Evolutionary conservation across 1,284 basidiomycete species (phyloP), one percentile per base, ranked within the genome.

Genomic region (Amylostereum areolatum): DNA sequence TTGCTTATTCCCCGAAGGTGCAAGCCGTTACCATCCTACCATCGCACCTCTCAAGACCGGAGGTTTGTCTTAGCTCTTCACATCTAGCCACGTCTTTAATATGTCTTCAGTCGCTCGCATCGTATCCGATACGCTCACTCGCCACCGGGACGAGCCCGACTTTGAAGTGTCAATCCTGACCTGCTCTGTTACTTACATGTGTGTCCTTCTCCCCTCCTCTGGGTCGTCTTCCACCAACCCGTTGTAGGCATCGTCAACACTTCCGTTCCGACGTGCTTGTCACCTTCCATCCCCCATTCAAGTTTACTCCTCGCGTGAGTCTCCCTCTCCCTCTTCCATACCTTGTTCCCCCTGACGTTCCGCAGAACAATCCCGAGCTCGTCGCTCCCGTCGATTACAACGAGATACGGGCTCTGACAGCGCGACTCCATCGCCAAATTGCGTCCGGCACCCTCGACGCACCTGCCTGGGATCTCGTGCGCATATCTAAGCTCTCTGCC

Each of bases 241-340:
- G 9, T 7, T 52, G 55, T 51, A 73, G 74, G 61, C 75, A 79
- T 52, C 72, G 77, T 18, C 82, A 92, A 60, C 84, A 91, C 64
- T 93, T 91, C 60, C 81, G 90, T 29, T 89, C 87, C 5, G 90
- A 92, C 57, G 88, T 93, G 5, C 68, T 93, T 30, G 86, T 93
- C 29, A 88, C 85, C 0, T 93, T 89, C 63, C 85, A 92, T 58
- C 71, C 78, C 9, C 89, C 90, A 0, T 74, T 90, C 60, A 72
- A 63, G 37, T 85, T 89, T 57, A 73, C 72, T 4, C 80, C 83
- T 3, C 80, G 81, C 71, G 87, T 78, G 56, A 28, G 58, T 45
- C 1, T 3, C 31, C 34, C 10, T 40, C 8, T 31, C 51, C 40
- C n/a, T 33, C 25, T 8, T 10, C n/a, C 31, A 45, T 11, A 8